Evolutionary conservation across 345 rosid species (phyloP).

Genomic region (Euphorbia tirucalli): DNA sequence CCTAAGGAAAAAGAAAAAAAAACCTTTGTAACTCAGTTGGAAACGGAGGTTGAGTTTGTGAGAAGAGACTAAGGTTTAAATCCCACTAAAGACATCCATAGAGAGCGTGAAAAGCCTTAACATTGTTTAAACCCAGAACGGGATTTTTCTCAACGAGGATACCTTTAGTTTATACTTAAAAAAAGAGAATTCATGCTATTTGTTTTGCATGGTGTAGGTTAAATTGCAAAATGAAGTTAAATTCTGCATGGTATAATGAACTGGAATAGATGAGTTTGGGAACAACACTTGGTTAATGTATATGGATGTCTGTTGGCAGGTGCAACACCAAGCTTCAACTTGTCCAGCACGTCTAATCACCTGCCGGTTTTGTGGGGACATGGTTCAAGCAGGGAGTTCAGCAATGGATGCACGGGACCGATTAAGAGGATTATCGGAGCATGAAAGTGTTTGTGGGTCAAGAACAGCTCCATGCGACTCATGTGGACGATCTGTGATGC

Average conservation of each 20-base stretch:
- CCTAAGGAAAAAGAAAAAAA: no score
- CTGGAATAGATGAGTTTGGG: background rate
- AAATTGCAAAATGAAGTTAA: no score
- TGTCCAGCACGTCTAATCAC: slow-evolving; percentile 72
- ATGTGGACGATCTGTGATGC: slow-evolving; percentile 91
- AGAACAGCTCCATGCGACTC: slow-evolving; percentile 93
- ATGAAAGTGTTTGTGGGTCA: slow-evolving; percentile 90
- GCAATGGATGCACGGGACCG: slow-evolving; percentile 71
- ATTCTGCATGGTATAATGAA: no score
- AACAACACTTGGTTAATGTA: background rate
- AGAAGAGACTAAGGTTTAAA: no score
- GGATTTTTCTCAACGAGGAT: no score
- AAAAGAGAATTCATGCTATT: background rate
- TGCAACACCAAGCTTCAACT: slow-evolving; percentile 70
- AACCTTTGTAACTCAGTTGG: no score
- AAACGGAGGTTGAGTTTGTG: no score
- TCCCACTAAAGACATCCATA: no score
- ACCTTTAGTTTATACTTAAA: no score
- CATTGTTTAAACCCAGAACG: no score
- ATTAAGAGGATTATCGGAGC: slow-evolving; percentile 85
- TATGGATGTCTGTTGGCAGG: slow-evolving; percentile 37
- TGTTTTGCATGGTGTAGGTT: no score
- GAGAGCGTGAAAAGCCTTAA: no score
- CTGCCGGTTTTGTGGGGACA: slow-evolving; percentile 89
- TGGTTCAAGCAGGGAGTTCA: slow-evolving; percentile 81